Base-by-base conservation (phyloP, 2,329 filamentous ascomycete genomes). In the Myriosclerotinia curreyana region DNA sequence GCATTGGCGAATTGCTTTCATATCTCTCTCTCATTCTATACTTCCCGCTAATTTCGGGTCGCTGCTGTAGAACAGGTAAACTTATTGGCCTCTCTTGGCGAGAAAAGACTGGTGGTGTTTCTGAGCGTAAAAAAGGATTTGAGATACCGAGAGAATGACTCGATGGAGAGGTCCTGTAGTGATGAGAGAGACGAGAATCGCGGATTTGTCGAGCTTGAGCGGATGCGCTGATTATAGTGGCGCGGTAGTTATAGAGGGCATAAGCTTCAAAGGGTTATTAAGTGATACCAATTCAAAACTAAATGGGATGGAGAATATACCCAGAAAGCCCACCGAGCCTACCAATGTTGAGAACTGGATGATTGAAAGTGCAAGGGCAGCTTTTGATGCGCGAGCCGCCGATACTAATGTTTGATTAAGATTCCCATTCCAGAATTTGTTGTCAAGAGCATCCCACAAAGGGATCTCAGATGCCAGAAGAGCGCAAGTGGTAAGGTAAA, bases 391-490 rank as follows among this genome's bases (percentile, higher is more conserved):
- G 20, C 50, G 51, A 36, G 15, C 50, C 7, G 60, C n/a, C 0
- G 50, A 48, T 12, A 55, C n/a, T 9, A 48, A 25, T 0, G 9
- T 15, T 36, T n/a, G 20, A n/a, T 34, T 8, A 62, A 28, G 15
- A n/a, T 34, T n/a, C 8, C 3, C 14, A 11, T 15, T 2, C 20
- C 3, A 17, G n/a, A 15, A 17, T 34, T 44, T n/a, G 15, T 36
- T 36, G 8, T 56, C 50, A 48, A n/a, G 6, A 15, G 20, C 20
- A 14, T 44, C 15, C 31, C 15, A 48, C 5, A 28, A 20, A 48
- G 34, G 31, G n/a, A 51, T n/a, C 6, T 63, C 44, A 34, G 52
- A 63, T 28, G 20, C 53, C 3, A 59, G 44, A 14, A 59, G 34
- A 3, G 34, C 15, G 22, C 14, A 59, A 14, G 34, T 58, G 3